Evolutionary conservation across 2,329 filamentous ascomycete species (phyloP), one percentile per base, ranked within the genome.

Genomic region (Curvularia hawaiiensis): DNA sequence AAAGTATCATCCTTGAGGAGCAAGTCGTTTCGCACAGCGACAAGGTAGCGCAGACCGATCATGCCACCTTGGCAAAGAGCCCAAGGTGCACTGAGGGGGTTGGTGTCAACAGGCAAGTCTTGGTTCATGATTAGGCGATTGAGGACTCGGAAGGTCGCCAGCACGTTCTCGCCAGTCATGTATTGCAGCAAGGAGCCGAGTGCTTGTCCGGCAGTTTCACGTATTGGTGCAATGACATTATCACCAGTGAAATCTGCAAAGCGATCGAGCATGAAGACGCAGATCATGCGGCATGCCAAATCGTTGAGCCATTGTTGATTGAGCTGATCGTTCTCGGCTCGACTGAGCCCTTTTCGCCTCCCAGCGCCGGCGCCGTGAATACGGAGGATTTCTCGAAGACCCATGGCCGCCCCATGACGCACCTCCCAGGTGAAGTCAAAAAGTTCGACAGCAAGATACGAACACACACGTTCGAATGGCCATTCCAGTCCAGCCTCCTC

Each of bases 201-300:
- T 2, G 93, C 94, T 77, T 99, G 95, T 45, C 95, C 95, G 40
- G 96, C 91, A 0, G 93, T 97, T 79, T 99, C 95, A 63, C 95
- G 85, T 62, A 99, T 97, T 0, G 95, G 95, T 0, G 95, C 95
- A 40, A 99, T 92, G 0, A 96, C 96, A 52, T 92, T 99, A 75
- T 99, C 95, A 5, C 93, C 97, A 58, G 96, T 95, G 79, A 97
- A 99, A 73, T 99, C 95, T 55, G 93, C 96, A 72, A 99, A 99
- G 52, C 93, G 88, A 78, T 99, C 95, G 16, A 99, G 87, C 88
- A 99, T 97, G 69, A 99, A 89, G 51, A 99, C 93, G 73, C 91
- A 97, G 76, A 93, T 94, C 48, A 99, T 84, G 26, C 95, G 90
- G 70, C 93, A 97, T n/a, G 93, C 92, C 50, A 99, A 83, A 71